A percentile compares a stretch with the other conserved stretches of the same genome.
phyloP scores from a whole-genome alignment of 495 filamentous ascomycete species.

The Penicillium coprophilum region DNA sequence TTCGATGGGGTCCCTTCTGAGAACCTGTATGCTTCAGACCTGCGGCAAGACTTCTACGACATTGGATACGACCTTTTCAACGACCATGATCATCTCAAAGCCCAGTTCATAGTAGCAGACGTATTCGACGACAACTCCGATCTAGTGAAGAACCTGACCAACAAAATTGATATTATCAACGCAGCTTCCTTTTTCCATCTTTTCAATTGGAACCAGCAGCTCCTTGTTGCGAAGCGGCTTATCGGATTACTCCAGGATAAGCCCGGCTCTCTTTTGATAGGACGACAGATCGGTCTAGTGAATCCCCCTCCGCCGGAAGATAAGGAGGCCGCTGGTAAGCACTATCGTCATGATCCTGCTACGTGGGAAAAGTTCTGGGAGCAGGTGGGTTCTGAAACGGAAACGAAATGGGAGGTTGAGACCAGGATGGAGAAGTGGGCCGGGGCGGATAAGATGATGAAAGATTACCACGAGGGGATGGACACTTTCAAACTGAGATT shows the following conservation, averaged over 20 bases:
- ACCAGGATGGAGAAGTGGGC: constrained; percentile 23
- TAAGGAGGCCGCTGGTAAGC: constrained; percentile 15
- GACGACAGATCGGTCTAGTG: constrained; percentile 45
- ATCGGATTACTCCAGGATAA: constrained; percentile 43
- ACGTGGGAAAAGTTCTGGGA: constrained; percentile 53
- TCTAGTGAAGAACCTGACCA: constrained; percentile 35
- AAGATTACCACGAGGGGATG: constrained; percentile 16
- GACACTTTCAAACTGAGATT: constrained; percentile 24
- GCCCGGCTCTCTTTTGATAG: constrained; percentile 48
- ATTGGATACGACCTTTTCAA: constrained; percentile 51
- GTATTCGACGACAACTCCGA: constrained; percentile 49
- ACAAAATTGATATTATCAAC: constrained; percentile 56
- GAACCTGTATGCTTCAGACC: constrained; percentile 43
- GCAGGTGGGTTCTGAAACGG: constrained; percentile 47
- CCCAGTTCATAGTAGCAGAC: constrained; percentile 50
- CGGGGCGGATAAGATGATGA: constrained; percentile 13
- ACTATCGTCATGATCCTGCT: constrained; percentile 45
- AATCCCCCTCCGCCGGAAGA: constrained; percentile 29
- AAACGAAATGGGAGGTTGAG: constrained; percentile 45
- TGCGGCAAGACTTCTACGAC: constrained; percentile 39
- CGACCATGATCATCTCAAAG: constrained; percentile 42
- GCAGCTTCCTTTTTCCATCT: constrained; percentile 59
- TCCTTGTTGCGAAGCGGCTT: constrained; percentile 45
- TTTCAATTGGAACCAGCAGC: constrained; percentile 55
- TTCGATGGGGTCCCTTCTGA: constrained; percentile 30